Evolutionary conservation across 177 flowering plant species (phyloP), one percentile per base, ranked within the genome.

Genomic region (Tripterygium wilfordii): DNA sequence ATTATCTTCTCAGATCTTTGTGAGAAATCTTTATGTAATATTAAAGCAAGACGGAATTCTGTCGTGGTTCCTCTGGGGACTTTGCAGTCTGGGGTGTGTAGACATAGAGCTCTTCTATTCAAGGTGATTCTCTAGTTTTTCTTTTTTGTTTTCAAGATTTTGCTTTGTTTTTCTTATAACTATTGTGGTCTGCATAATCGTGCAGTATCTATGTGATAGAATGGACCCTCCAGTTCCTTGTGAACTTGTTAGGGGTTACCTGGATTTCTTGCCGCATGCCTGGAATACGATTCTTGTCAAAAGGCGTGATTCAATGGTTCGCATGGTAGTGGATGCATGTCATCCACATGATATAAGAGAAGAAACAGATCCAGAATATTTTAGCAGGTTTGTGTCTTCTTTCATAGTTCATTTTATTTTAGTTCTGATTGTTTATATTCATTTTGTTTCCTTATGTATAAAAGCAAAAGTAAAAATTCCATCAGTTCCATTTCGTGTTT

Each of bases 221-320:
- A 71, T 82, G 76, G 86, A 78, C 51, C 97, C 99, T 65, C 99
- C 78, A 33, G 65, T 89, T 36, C 92, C 88, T 44, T 92, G 99
- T 69, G 99, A 92, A 75, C 97, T 92, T 51, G 83, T 88, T n/a
- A 77, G 99, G 56, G 99, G 99, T 41, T 92, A 86, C 66, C 68
- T 88, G 53, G 99, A 92, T 60, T 92, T 78, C 54, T 54, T 49
- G 57, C 89, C 97, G 6, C 99, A 92, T 84, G 99, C 99, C 2
- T 92, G 99, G 99, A 92, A 92, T 73, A 66, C 67, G 19, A 55
- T 92, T 57, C 76, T 66, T 42, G 44, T 78, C 18, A 64, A 65
- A 62, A 79, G 62, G 55, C 85, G 76, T 27, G 69, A 64, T 30
- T 57, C 70, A 36, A 70, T 61, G 73, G 79, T 77, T 57, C 99